Base-by-base conservation (phyloP, 2,329 filamentous ascomycete genomes). In the Cladosporium sp. region DNA sequence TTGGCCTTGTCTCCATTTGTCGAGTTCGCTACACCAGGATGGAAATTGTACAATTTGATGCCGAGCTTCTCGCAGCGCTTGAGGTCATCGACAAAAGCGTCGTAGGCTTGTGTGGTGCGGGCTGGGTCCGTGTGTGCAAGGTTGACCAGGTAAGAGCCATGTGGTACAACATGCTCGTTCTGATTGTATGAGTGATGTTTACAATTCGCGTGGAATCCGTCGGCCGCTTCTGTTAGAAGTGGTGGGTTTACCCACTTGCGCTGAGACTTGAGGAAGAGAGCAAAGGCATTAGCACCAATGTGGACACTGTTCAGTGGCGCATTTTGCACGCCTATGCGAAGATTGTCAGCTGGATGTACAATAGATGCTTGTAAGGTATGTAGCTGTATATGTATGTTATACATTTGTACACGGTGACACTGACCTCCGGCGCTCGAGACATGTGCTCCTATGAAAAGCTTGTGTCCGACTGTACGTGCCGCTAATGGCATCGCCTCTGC, bases 71-170 rank as follows among this genome's bases (percentile, higher is more conserved):
- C 89, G 73, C 94, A 97, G 9, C 94, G 86, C 52, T 84, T 78
- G 1, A 99, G 80, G 72, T 99, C 94, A 67, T 99, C 92, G 15
- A 96, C 70, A 73, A 99, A 99, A 59, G 86, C 84, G 39, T 79
- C 82, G 71, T 96, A 97, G 1, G 92, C 92, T 76, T 97, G 92
- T 54, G 85, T 82, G 1, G 92, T 90, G 72, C 96, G 95, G 39
- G 81, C 82, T 25, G 83, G 73, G 69, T 97, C 92, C 4, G 86
- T 82, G 69, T 96, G 91, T 0, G 94, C 94, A 5, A 99, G 84
- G 71, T 99, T 99, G 69, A 99, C 92, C 7, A 99, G 87, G 73
- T 99, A 99, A 1, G 90, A 96, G 36, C 94, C 94, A 72, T 99
- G 94, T 0, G 94, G 94, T 1, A 99, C 85, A 68, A 92, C 84